A percentile compares a stretch with the other conserved stretches of the same genome.
phyloP scores from a whole-genome alignment of 495 filamentous ascomycete species.

The Podospora fimiseda region DNA sequence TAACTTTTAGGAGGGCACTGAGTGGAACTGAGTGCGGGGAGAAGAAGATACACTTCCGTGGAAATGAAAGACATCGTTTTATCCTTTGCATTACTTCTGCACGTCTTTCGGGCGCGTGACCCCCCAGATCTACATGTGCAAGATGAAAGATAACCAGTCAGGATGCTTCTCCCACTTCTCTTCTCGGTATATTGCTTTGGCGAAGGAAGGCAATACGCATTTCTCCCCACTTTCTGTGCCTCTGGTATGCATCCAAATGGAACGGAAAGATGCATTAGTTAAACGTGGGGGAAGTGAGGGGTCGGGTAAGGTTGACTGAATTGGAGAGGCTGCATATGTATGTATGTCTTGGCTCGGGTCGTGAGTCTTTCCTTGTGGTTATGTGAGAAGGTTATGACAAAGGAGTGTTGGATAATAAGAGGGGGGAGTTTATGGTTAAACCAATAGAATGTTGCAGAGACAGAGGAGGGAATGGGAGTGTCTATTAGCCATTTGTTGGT shows the following conservation, averaged over 20 bases:
- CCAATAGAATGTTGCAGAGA: too few relatives aligned
- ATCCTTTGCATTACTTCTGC: constrained; percentile 1
- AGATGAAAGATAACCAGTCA: neutral
- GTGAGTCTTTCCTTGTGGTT: neutral
- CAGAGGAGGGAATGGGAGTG: neutral
- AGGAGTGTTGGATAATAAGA: neutral
- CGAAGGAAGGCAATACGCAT: neutral
- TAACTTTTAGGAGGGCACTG: constrained; percentile 50
- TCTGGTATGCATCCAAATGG: neutral
- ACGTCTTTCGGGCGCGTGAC: neutral
- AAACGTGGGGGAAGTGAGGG: constrained; percentile 33
- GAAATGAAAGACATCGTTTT: too few relatives aligned
- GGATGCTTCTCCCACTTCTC: neutral
- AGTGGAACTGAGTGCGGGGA: too few relatives aligned
- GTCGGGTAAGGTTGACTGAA: constrained; percentile 1
- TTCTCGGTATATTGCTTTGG: neutral
- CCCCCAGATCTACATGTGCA: neutral
- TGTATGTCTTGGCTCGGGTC: neutral
- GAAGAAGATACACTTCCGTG: too few relatives aligned
- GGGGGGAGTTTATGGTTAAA: too few relatives aligned
- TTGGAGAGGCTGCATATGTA: neutral
- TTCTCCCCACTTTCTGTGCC: neutral
- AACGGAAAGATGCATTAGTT: constrained; percentile 20
- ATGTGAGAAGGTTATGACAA: neutral
- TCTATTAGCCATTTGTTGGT: too few relatives aligned